These are phyloP conservation scores for Alternaria hordeiaustralica DNA, from an alignment of 2,329 filamentous ascomycete genomes.

Conservation along the genomic window DNA sequence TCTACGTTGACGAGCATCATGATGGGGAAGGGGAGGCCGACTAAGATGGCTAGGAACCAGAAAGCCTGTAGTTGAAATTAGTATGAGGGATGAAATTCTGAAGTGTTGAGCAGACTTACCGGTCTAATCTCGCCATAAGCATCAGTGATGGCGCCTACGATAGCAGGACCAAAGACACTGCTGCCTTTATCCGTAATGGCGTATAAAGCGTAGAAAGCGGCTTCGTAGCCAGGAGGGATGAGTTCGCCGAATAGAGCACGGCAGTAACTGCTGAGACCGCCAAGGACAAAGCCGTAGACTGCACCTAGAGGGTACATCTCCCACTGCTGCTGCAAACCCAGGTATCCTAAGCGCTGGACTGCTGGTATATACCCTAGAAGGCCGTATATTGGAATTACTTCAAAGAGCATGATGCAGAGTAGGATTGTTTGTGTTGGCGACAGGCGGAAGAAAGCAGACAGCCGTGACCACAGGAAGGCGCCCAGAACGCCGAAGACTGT, in stretches of 20 bases:
- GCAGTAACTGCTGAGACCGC: constrained; percentile 91
- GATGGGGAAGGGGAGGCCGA: constrained; percentile 82
- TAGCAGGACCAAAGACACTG: constrained; percentile 89
- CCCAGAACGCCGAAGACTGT: constrained; percentile 84
- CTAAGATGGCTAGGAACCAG: constrained; percentile 86
- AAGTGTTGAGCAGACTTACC: constrained; percentile 29
- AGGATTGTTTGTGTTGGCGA: constrained; percentile 87
- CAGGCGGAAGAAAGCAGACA: constrained; percentile 73
- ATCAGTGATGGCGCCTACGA: constrained; percentile 93
- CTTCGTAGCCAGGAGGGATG: constrained; percentile 92
- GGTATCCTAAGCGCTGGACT: constrained; percentile 73
- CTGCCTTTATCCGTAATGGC: constrained; percentile 98
- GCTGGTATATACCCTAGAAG: constrained; percentile 86
- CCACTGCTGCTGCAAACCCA: constrained; percentile 91
- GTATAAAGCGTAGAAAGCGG: constrained; percentile 94
- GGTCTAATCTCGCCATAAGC: constrained; percentile 59
- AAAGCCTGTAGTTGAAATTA: constrained; percentile 65
- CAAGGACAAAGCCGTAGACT: constrained; percentile 91
- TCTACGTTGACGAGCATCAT: constrained; percentile 88
- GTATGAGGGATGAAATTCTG: neutral
- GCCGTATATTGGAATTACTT: constrained; percentile 91
- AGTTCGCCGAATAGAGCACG: constrained; percentile 90
- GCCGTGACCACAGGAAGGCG: constrained; percentile 85
- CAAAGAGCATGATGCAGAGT: constrained; percentile 88
- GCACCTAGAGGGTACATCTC: constrained; percentile 95